phyloP scores from a whole-genome alignment of 1,284 basidiomycete genomes.

The Fomitopsis betulina region DNA sequence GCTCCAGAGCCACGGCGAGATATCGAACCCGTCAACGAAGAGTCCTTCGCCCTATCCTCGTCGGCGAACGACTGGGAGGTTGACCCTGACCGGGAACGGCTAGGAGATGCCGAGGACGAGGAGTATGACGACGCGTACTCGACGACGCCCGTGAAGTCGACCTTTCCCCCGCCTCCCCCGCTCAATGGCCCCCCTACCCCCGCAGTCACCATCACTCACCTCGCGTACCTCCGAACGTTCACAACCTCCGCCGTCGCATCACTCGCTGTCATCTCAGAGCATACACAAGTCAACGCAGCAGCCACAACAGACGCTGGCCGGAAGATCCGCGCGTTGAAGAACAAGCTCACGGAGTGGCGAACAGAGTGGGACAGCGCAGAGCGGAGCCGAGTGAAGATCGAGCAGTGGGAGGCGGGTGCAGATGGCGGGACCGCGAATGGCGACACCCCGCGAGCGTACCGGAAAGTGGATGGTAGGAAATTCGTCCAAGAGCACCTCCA shows the following conservation, averaged over 20 bases:
- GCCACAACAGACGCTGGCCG: conserved; percentile 78
- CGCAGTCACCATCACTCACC: conserved; percentile 53
- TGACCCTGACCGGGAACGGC: conserved; percentile 43
- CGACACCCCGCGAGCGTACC: conserved; percentile 20
- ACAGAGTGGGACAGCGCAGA: conserved; percentile 80
- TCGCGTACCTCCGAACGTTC: conserved; percentile 65
- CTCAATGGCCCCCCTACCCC: conserved; percentile 39
- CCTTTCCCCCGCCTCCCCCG: conserved; percentile 44
- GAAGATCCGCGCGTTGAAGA: conserved; percentile 77
- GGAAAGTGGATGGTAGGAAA: conserved; percentile 57
- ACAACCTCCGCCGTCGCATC: conserved; percentile 71
- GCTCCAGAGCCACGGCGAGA: conserved; percentile 7
- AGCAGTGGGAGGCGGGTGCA: conserved; percentile 69
- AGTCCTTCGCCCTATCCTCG: conserved; percentile 27
- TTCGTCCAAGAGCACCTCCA: conserved; percentile 70
- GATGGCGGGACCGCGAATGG: conserved; percentile 25
- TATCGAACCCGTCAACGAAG: conserved; percentile 46
- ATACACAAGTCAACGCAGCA: conserved; percentile 79
- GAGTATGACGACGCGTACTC: conserved; percentile 31
- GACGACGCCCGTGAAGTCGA: conserved; percentile 45
- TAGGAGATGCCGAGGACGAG: conserved; percentile 43
- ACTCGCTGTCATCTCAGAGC: conserved; percentile 74
- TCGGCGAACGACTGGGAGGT: conserved; percentile 49
- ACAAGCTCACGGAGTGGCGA: conserved; percentile 72
- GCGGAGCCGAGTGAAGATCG: conserved; percentile 65